Evolutionary conservation across 495 filamentous ascomycete genomes (phyloP).

Genomic region (Daldinia bambusicola): DNA sequence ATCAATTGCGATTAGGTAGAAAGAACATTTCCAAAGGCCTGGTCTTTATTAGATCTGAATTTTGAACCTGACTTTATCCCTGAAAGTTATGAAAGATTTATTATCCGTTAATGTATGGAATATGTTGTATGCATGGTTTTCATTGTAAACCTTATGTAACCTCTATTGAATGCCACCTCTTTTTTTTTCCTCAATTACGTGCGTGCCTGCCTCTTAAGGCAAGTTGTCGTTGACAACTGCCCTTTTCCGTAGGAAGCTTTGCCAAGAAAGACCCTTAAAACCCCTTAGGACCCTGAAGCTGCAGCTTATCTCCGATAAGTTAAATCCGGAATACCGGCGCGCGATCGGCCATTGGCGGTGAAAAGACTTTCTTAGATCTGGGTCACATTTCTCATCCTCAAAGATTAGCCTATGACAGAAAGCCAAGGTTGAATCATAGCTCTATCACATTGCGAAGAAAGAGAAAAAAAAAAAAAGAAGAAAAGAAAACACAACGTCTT

Average conservation of each 20-base stretch:
- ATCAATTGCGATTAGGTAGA: not conserved
- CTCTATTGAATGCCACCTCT: conserved; percentile 1
- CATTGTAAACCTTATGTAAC: not conserved
- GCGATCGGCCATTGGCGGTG: conserved; percentile 7
- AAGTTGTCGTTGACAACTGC: too few species aligned
- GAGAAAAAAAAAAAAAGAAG: not conserved
- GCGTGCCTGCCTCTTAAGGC: too few species aligned
- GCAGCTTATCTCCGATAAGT: not conserved
- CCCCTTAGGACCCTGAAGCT: not conserved
- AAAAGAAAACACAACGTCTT: not conserved
- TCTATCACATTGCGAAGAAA: not conserved
- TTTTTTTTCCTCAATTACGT: too few species aligned
- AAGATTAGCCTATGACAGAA: conserved; percentile 15
- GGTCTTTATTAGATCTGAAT: not conserved
- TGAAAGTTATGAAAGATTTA: not conserved
- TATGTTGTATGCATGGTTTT: too few species aligned
- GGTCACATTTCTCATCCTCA: not conserved
- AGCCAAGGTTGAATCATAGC: not conserved
- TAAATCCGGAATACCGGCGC: not conserved
- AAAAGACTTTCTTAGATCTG: not conserved
- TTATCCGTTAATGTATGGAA: not conserved
- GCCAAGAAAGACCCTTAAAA: not conserved
- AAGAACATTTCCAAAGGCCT: not conserved
- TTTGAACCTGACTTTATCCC: not conserved
- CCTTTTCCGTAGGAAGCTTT: too few species aligned